phyloP scores from a whole-genome alignment of 2,329 filamentous ascomycete species.

The Harringtonia aguacate region DNA sequence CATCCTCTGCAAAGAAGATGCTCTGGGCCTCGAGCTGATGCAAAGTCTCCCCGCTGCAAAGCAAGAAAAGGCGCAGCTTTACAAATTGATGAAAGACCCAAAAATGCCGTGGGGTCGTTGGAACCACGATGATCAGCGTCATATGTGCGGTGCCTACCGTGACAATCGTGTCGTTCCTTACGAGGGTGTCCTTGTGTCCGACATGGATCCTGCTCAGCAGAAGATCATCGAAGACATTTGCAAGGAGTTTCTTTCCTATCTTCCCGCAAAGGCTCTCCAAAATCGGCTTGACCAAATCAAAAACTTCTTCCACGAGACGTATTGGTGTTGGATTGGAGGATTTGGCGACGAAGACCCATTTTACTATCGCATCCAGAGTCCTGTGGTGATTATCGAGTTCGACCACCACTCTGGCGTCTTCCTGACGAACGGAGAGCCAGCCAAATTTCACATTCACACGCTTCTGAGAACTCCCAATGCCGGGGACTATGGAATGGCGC shows the following conservation, averaged over 20 bases:
- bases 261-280: slow-evolving; percentile 44
- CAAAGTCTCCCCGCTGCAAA: slow-evolving; percentile 40
- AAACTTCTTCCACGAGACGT: slow-evolving; percentile 55
- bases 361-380: slow-evolving; percentile 69
- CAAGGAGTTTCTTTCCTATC: slow-evolving; percentile 56
- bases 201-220: slow-evolving; percentile 37
- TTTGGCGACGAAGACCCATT: slow-evolving; percentile 58
- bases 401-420: slow-evolving; percentile 76
- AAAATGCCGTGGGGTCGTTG: slow-evolving; percentile 58
- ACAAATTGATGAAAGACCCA: slow-evolving; percentile 49
- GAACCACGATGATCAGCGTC: slow-evolving; percentile 74
- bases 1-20: slow-evolving; percentile 56
- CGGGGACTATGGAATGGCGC: slow-evolving; percentile 60
- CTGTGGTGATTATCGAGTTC: slow-evolving; percentile 65
- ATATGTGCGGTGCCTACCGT: slow-evolving; percentile 66
- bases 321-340: slow-evolving; percentile 70
- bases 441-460: slow-evolving; percentile 73
- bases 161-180: slow-evolving; percentile 70
- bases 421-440: slow-evolving; percentile 59
- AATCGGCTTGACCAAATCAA: slow-evolving; percentile 44
- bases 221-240: slow-evolving; percentile 46
- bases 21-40: slow-evolving; percentile 58
- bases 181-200: slow-evolving; percentile 50
- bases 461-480: slow-evolving; percentile 60
- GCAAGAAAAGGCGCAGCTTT: slow-evolving; percentile 44